Percentiles rank a stretch among this genome's conserved stretches.
Conservation (phyloP, 176 grass and related monocot genomes). For the Pharus latifolius region DNA sequence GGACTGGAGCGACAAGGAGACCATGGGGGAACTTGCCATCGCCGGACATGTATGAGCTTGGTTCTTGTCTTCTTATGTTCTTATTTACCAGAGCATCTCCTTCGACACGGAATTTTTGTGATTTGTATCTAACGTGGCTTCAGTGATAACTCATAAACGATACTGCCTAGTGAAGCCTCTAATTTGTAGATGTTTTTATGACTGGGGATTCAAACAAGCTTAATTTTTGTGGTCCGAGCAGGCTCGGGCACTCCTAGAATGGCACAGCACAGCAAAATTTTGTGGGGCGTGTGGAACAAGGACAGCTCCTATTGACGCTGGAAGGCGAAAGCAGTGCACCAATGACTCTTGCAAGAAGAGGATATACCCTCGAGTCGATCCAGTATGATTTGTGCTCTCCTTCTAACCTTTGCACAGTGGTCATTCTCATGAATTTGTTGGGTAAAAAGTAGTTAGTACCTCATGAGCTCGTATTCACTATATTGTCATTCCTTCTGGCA, state of each 20-base stretch:
- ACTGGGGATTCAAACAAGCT: not conserved
- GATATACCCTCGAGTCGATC: slow-evolving; percentile 87
- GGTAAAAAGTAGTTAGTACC: not conserved
- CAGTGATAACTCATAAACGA: too few species aligned
- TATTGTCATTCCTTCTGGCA: not conserved
- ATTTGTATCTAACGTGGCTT: too few species aligned
- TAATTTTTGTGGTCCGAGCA: slow-evolving; percentile 20
- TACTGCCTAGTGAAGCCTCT: too few species aligned
- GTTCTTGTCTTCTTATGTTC: not conserved
- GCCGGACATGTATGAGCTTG: slow-evolving; percentile 55
- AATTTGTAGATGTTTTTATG: not conserved
- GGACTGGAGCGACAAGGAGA: slow-evolving; percentile 57
- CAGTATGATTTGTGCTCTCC: slow-evolving; percentile 32
- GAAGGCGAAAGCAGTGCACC: slow-evolving; percentile 79
- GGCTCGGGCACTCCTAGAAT: slow-evolving; percentile 74
- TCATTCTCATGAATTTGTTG: not conserved
- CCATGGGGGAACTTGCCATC: slow-evolving; percentile 71
- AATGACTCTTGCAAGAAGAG: slow-evolving; percentile 76
- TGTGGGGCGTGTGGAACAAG: slow-evolving; percentile 77
- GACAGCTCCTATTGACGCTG: slow-evolving; percentile 55
- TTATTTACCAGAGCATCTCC: too few species aligned
- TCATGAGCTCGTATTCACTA: not conserved
- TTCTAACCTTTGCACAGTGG: not conserved
- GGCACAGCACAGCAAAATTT: slow-evolving; percentile 67
- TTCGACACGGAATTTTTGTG: too few species aligned